Conservation (phyloP, 306 rosid species). For the Mucuna pruriens region DNA sequence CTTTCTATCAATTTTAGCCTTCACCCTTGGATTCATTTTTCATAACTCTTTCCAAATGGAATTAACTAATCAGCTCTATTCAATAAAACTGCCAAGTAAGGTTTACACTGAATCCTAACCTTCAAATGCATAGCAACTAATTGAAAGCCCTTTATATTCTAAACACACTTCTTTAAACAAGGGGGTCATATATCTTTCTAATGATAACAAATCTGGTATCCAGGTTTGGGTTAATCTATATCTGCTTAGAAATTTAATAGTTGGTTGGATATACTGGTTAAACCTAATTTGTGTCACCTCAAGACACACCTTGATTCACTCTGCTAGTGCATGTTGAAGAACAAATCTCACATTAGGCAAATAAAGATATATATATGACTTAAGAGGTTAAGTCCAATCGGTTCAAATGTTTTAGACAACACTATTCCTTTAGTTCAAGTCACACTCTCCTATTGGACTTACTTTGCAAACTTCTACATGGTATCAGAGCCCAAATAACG, state of each 20-base stretch:
- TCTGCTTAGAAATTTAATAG: conserved; percentile 30
- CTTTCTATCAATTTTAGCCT: conserved; percentile 35
- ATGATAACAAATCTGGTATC: conserved; percentile 1
- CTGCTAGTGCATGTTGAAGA: too few species aligned
- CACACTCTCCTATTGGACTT: too few species aligned
- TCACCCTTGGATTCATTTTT: background rate
- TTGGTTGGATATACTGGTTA: conserved; percentile 3
- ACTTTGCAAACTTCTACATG: too few species aligned
- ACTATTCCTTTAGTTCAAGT: too few species aligned
- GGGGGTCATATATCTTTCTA: background rate
- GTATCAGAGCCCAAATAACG: too few species aligned
- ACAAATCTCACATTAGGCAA: too few species aligned
- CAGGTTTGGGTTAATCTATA: background rate
- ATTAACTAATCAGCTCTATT: background rate
- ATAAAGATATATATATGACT: too few species aligned
- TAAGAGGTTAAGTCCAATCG: too few species aligned
- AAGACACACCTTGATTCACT: background rate
- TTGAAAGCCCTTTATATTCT: background rate
- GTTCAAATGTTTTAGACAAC: too few species aligned
- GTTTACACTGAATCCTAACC: conserved; percentile 19
- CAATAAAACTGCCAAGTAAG: background rate
- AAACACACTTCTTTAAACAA: background rate
- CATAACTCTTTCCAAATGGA: conserved; percentile 23
- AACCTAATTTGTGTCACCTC: background rate
- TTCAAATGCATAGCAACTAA: conserved; percentile 24